Base-by-base conservation (phyloP, 1,284 basidiomycete species). In the Lentinus polychrous region DNA sequence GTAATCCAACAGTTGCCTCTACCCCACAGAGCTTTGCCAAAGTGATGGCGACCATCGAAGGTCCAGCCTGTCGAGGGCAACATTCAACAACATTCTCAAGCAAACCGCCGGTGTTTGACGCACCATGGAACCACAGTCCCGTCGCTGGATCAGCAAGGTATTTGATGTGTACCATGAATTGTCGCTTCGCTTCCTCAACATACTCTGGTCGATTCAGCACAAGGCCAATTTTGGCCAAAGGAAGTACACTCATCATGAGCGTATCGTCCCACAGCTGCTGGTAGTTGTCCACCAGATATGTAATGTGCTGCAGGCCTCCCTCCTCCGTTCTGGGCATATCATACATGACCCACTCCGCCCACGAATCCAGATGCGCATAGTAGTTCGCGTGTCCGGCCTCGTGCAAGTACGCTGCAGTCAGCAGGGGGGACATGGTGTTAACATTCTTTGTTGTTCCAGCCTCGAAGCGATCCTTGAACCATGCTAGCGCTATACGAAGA, bases 181-280 rank as follows among this genome's bases (percentile, higher is more conserved):
- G 78, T 43, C 75, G 72, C 65, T 78, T 78, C 5, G 79, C 79
- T 60, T 83, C 81, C 52, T 81, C 75, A 38, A 83, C 64, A 59
- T 82, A 83, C 23, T 74, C 66, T 2, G 71, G 70, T n/a, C 73
- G 66, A 24, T 70, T 64, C 8, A 81, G 66, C 8, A 83, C 73
- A 42, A 81, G 63, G 2, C 80, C 80, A 49, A 83, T 81, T 60
- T 81, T 81, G 10, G 79, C 70, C 27, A 83, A 64, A 2, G 81
- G 80, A 17, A 81, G 64, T 3, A 81, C 78, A 35, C 71, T 71
- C 81, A 83, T 83, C 78, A 81, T 80, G 50, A 83, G 65, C 2
- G 79, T 83, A 60, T 84, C 81, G 61, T 83, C 80, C 79, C 81
- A 83, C 3, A 83, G 60, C 53, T 84, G 76, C 52, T 79, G 74